Conservation (phyloP, 441 rosid species). For the Eutrema salsugineum region DNA sequence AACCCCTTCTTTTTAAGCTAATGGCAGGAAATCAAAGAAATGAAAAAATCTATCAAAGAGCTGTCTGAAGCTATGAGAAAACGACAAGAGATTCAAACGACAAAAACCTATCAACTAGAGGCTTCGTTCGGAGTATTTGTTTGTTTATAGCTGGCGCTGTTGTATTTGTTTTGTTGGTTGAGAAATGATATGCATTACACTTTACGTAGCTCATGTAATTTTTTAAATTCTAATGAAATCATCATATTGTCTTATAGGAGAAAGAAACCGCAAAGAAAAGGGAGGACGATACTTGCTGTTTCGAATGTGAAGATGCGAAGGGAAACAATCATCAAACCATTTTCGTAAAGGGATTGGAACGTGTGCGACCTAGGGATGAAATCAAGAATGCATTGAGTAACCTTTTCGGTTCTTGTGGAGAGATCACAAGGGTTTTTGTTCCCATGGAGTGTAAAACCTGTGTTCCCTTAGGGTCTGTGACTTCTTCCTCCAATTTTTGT, state of each 20-base stretch:
- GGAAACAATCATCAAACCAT: background rate
- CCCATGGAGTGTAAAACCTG: background rate
- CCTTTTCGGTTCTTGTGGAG: background rate
- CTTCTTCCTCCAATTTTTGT: background rate
- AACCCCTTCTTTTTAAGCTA: background rate
- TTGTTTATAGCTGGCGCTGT: too few species aligned
- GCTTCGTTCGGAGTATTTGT: background rate
- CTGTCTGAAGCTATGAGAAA: background rate
- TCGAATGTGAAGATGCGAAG: background rate
- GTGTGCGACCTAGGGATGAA: background rate
- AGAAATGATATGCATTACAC: too few species aligned
- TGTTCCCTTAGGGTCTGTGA: background rate
- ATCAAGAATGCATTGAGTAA: background rate
- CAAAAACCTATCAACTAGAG: background rate
- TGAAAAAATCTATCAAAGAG: background rate
- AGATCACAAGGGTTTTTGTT: background rate
- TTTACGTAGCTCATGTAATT: too few species aligned
- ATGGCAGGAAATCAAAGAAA: background rate
- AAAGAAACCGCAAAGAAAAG: background rate
- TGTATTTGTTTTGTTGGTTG: background rate
- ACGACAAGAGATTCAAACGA: background rate
- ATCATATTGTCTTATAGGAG: background rate
- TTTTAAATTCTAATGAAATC: too few species aligned
- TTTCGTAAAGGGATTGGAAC: background rate
- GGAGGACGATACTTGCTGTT: background rate